Percentiles rank a stretch among this genome's conserved stretches.
Evolutionary conservation across 1,284 basidiomycete species (phyloP).

Genomic region (Trametes pubescens): DNA sequence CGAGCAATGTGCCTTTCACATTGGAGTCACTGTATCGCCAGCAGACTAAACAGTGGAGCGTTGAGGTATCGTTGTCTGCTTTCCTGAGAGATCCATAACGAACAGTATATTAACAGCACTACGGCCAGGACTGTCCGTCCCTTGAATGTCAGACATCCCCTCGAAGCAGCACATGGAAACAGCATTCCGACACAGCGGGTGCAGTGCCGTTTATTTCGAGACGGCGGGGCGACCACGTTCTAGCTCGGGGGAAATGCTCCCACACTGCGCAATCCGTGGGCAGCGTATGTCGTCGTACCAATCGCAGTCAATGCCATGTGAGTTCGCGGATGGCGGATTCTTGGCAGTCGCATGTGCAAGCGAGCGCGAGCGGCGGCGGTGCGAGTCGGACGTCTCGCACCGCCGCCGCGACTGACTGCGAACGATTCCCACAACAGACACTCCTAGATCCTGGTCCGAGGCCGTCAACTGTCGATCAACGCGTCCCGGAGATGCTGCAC

Average conservation of each 20-base stretch:
- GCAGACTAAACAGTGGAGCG: not conserved
- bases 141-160: not conserved
- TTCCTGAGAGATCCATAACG: not conserved
- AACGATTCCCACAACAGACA: not conserved
- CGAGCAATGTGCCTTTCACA: not conserved
- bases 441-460: not conserved
- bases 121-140: not conserved
- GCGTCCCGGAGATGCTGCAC: not conserved
- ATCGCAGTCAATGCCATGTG: conserved; percentile 20
- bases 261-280: conserved; percentile 28
- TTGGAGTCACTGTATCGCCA: not conserved
- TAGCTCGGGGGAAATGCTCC: conserved; percentile 17
- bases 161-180: conserved; percentile 7
- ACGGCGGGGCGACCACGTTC: conserved; percentile 16
- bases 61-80: no score
- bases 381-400: conserved; percentile 2
- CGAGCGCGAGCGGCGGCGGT: conserved; percentile 1
- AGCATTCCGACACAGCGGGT: conserved; percentile 9
- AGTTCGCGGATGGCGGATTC: not conserved
- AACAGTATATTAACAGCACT: not conserved
- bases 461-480: not conserved
- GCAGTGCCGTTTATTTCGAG: conserved; percentile 15
- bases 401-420: not conserved
- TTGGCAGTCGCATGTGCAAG: conserved; percentile 8
- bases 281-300: conserved; percentile 3